Base-by-base conservation (phyloP, 2,329 filamentous ascomycete species). In the Macrophomina phaseolina region DNA sequence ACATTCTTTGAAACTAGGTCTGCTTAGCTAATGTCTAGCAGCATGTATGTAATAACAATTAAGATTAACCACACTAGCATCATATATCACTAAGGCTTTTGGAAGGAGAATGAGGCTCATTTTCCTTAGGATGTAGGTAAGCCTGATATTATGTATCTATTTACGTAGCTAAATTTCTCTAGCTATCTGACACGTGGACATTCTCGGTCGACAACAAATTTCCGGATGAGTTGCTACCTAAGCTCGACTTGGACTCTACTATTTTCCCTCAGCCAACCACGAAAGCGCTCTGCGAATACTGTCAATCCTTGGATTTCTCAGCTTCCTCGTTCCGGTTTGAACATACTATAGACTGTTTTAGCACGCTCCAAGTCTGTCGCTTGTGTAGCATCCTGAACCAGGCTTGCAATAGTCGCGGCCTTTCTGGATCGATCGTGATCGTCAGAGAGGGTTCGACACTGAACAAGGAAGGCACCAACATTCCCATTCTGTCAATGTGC, bases 181-280 rank as follows among this genome's bases (percentile, higher is more conserved):
- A 40, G 36, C n/a, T 45, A n/a, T 34, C 42, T 67, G 23, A 60
- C 67, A 61, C 62, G 5, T 71, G 70, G 70, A 53, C 58, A 36
- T 70, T 68, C 32, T 16, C 46, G 3, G 60, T 70, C 12, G 69
- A 71, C 53, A 68, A 70, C 36, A 18, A n/a, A 2, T 71, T 71
- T 48, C 67, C 68, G 16, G 23, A 62, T 0, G 66, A 56, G 32
- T 18, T 64, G 5, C 14, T 68, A 28, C n/a, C 28, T 32, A 52
- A 14, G 4, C 12, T 61, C 11, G 38, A 34, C 2, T 6, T 14
- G 5, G 23, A 23, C 23, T 12, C 23, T 3, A 34, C 9, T n/a
- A 4, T 30, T 5, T 14, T 30, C 28, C 12, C 49, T 52, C 49
- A 12, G 16, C n/a, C 9, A 4, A 16, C 11, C 28, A 52, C 28